Evolutionary conservation across 1,284 basidiomycete species (phyloP).

Genomic region (Mycosarcoma maydis): DNA sequence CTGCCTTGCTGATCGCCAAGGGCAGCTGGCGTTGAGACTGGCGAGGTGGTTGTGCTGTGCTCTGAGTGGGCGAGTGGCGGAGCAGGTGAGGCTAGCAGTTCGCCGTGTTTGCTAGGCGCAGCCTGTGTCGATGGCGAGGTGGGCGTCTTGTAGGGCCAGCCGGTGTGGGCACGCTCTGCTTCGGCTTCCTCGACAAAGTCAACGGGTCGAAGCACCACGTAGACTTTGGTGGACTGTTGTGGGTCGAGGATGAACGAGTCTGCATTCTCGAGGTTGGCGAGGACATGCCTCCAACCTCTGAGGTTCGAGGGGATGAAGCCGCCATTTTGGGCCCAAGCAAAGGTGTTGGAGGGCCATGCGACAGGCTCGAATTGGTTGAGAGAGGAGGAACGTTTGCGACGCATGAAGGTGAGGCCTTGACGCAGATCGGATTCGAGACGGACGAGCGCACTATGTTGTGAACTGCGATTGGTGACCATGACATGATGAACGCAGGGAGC

Average conservation of each 20-base stretch:
- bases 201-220: slow-evolving; percentile 51
- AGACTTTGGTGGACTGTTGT: slow-evolving; percentile 46
- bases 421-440: slow-evolving; percentile 55
- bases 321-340: slow-evolving; percentile 55
- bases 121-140: slow-evolving; percentile 17
- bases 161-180: slow-evolving; percentile 7
- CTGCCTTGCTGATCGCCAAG: slow-evolving; percentile 33
- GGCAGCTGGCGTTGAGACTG: slow-evolving; percentile 37
- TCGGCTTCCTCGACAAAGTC: slow-evolving; percentile 48
- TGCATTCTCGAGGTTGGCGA: slow-evolving; percentile 58
- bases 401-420: slow-evolving; percentile 53
- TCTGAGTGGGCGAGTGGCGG: slow-evolving; percentile 13
- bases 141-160: slow-evolving; percentile 22
- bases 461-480: slow-evolving; percentile 41
- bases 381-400: slow-evolving; percentile 47
- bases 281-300: slow-evolving; percentile 57
- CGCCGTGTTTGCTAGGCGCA: slow-evolving; percentile 15
- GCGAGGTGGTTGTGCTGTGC: slow-evolving; percentile 10
- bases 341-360: slow-evolving; percentile 57
- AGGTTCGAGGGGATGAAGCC: slow-evolving; percentile 59
- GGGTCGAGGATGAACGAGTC: slow-evolving; percentile 56
- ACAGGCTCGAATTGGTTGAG: slow-evolving; percentile 39
- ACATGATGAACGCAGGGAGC: slow-evolving; percentile 53
- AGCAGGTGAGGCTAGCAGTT: slow-evolving; percentile 3
- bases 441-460: slow-evolving; percentile 41